These are phyloP conservation scores for Ophioceras dolichostomum DNA, from an alignment of 2,329 filamentous ascomycete species.

Conservation along the genomic window DNA sequence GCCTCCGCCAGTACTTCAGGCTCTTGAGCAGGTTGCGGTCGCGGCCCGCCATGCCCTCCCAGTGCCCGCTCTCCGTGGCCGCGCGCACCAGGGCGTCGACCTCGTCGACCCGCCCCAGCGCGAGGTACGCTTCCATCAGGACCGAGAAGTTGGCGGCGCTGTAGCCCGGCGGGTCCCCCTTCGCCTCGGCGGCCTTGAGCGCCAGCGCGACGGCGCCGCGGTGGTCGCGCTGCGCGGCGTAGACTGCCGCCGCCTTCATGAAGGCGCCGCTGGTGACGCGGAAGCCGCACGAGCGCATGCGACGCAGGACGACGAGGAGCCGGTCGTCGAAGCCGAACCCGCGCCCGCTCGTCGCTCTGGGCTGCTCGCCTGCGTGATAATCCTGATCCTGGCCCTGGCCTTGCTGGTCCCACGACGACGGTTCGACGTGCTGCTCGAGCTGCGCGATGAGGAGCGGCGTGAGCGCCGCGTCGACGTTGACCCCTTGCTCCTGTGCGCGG, in stretches of 20 bases:
- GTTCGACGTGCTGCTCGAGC: conserved; percentile 19
- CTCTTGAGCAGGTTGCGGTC: not conserved
- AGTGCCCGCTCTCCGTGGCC: conserved; percentile 6
- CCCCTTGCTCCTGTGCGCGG: conserved; percentile 23
- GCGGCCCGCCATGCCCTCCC: not conserved
- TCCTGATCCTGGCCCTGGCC: conserved; percentile 11
- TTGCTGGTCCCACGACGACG: too few species aligned
- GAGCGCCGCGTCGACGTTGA: conserved; percentile 26
- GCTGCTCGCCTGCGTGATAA: too few species aligned
- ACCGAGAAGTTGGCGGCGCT: conserved; percentile 19
- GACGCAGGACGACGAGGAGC: conserved; percentile 8
- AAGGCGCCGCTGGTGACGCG: conserved; percentile 12
- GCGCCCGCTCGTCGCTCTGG: too few species aligned
- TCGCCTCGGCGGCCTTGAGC: conserved; percentile 12
- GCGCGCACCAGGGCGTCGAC: conserved; percentile 10
- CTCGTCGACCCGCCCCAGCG: conserved; percentile 10
- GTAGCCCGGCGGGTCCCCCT: conserved; percentile 13
- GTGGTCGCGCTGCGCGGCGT: conserved; percentile 14
- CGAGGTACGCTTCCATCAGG: conserved; percentile 13
- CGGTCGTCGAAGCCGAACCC: conserved; percentile 7
- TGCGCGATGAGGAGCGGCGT: conserved; percentile 25
- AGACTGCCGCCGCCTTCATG: conserved; percentile 16
- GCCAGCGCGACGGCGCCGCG: conserved; percentile 15
- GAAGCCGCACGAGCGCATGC: conserved; percentile 11
- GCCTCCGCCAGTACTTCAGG: not conserved